These are phyloP conservation scores for Pascua sp. DNA, from an alignment of 1,284 basidiomycete species.

Conservation along the genomic window DNA sequence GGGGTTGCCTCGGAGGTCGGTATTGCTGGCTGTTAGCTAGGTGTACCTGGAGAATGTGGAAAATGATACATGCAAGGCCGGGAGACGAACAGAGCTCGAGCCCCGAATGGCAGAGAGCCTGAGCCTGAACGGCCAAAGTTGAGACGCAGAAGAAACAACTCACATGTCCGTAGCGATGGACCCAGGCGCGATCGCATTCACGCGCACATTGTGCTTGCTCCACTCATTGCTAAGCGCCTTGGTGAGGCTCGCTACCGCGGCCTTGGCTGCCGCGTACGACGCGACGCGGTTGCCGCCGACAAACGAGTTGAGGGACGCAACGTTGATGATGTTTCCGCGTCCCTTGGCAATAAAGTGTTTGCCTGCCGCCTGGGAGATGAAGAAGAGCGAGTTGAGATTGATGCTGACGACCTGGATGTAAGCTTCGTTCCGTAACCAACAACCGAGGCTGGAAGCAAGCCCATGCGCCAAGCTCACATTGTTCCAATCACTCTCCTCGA, in stretches of 20 bases:
- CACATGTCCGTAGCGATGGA: constrained; percentile 76
- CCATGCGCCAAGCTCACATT: too few relatives aligned
- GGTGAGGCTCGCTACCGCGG: constrained; percentile 63
- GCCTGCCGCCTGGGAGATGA: constrained; percentile 33
- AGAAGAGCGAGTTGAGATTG: constrained; percentile 41
- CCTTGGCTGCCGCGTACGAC: constrained; percentile 67
- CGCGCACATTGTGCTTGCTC: constrained; percentile 72
- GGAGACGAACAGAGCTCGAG: background rate
- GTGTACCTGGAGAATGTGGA: constrained; percentile 19
- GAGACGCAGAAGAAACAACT: background rate
- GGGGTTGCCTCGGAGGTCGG: too few relatives aligned
- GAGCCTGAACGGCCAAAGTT: too few relatives aligned
- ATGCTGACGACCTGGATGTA: background rate
- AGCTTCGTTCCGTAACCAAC: too few relatives aligned
- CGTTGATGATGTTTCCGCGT: constrained; percentile 41
- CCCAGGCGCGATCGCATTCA: constrained; percentile 79
- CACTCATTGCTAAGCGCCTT: constrained; percentile 71
- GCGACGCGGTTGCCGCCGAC: constrained; percentile 52
- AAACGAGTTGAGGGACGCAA: constrained; percentile 37
- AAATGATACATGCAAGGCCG: background rate
- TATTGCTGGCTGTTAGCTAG: constrained; percentile 14
- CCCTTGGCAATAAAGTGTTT: constrained; percentile 32
- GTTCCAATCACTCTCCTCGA: constrained; percentile 37
- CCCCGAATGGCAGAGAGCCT: too few relatives aligned
- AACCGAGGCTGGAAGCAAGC: too few relatives aligned